Percentiles rank a stretch among this genome's conserved stretches.
phyloP scores from a whole-genome alignment of 106 monocot genomes.

The Cymbidium sinense region DNA sequence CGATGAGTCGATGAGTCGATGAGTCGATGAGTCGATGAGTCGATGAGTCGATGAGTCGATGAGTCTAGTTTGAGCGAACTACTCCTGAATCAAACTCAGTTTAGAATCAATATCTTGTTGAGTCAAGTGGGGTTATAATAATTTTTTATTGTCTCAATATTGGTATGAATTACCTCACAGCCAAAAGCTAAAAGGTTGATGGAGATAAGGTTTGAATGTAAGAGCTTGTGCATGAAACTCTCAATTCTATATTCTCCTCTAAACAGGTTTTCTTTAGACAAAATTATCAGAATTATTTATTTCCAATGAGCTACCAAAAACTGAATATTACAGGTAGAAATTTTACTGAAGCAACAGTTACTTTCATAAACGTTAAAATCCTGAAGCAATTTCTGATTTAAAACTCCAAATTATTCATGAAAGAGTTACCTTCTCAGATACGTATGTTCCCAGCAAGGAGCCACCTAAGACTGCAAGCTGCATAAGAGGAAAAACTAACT shows the following conservation, averaged over 20 bases:
- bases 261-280: neutral
- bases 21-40: no score
- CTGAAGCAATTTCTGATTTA: neutral
- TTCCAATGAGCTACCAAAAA: neutral
- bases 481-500: neutral
- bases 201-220: neutral
- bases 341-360: neutral
- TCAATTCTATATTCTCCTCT: neutral
- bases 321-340: neutral
- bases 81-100: neutral
- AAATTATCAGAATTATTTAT: neutral
- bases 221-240: neutral
- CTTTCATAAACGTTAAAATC: neutral
- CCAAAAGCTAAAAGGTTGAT: neutral
- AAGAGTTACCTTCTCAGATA: slow-evolving; percentile 81
- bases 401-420: neutral
- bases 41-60: no score
- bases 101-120: neutral
- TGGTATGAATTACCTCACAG: neutral
- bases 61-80: no score
- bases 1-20: no score
- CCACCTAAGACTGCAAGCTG: slow-evolving; percentile 95
- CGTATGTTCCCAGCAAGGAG: slow-evolving; percentile 73
- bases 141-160: neutral
- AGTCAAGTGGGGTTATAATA: neutral